phyloP scores from a whole-genome alignment of 306 rosid species.

The Heteromeles arbutifolia region DNA sequence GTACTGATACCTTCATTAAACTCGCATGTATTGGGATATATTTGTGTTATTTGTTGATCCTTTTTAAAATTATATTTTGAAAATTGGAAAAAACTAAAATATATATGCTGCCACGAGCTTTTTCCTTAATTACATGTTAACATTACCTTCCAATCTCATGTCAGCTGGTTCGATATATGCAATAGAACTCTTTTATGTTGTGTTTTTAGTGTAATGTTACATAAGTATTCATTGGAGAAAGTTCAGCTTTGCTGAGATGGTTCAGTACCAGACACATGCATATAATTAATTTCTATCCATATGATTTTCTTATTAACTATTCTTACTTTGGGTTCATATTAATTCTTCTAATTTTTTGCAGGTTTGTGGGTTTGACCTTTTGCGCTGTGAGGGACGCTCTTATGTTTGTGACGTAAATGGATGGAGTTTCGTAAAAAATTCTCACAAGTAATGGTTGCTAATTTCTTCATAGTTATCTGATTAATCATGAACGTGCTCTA shows the following conservation, averaged over 20 bases:
- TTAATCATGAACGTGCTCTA: slow-evolving; percentile 2
- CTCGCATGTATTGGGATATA: background rate
- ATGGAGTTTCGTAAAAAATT: slow-evolving; percentile 97
- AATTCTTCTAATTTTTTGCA: slow-evolving; percentile 33
- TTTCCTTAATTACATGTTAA: background rate
- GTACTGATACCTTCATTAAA: background rate
- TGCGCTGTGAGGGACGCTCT: slow-evolving; percentile 90
- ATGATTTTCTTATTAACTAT: background rate
- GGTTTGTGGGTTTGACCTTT: slow-evolving; percentile 99
- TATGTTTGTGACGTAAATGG: slow-evolving; percentile 99
- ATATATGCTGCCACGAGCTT: background rate
- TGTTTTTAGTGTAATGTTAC: background rate
- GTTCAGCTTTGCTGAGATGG: background rate
- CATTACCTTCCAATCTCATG: background rate
- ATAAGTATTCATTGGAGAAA: background rate
- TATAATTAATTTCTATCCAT: background rate
- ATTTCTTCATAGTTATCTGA: slow-evolving; percentile 7
- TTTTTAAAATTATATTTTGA: background rate
- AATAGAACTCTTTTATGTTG: background rate
- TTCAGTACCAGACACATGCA: background rate
- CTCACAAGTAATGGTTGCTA: slow-evolving; percentile 65
- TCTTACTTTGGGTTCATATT: slow-evolving; percentile 13
- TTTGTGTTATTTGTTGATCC: background rate
- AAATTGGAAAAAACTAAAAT: background rate
- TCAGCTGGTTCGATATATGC: background rate